A percentile compares a stretch with the other conserved stretches of the same genome.
phyloP scores from a whole-genome alignment of 1,139 yeast species.

The Candida pseudoviswanathii region DNA sequence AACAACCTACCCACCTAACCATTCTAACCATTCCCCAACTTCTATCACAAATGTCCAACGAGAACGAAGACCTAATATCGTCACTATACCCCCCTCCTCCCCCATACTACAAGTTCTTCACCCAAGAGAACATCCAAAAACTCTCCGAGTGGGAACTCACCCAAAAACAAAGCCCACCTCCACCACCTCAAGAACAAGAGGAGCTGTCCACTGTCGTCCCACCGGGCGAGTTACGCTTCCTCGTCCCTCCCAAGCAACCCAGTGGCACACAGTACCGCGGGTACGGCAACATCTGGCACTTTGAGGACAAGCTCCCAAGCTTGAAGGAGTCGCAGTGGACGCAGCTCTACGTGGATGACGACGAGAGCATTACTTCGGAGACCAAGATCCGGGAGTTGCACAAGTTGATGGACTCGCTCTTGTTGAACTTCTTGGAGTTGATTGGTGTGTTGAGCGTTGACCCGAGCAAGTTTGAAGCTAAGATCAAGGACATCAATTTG shows the following conservation, averaged over 20 bases:
- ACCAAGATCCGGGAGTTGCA: conserved; percentile 67
- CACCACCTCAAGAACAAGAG: not conserved
- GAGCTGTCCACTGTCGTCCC: conserved; percentile 16
- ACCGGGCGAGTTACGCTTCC: conserved; percentile 49
- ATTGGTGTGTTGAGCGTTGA: conserved; percentile 71
- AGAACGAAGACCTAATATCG: conserved; percentile 47
- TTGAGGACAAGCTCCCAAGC: conserved; percentile 68
- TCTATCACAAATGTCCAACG: conserved; percentile 3
- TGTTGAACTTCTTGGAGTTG: conserved; percentile 72
- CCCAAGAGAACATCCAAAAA: conserved; percentile 55
- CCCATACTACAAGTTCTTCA: conserved; percentile 67
- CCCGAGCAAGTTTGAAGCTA: conserved; percentile 65
- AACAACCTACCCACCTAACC: not conserved
- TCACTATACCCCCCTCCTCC: conserved; percentile 91
- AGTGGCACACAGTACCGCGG: conserved; percentile 64
- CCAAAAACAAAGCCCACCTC: conserved; percentile 11
- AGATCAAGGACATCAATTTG: conserved; percentile 70
- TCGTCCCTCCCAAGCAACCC: conserved; percentile 71
- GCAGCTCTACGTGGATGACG: conserved; percentile 58
- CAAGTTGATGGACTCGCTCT: conserved; percentile 65
- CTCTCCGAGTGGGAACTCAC: conserved; percentile 23
- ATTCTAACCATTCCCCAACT: not conserved
- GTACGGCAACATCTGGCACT: conserved; percentile 83
- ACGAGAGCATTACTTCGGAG: conserved; percentile 49
- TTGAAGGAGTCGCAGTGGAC: conserved; percentile 67